These are phyloP conservation scores for Clarireedia monteithiana DNA, from an alignment of 2,329 filamentous ascomycete species.

Conservation along the genomic window DNA sequence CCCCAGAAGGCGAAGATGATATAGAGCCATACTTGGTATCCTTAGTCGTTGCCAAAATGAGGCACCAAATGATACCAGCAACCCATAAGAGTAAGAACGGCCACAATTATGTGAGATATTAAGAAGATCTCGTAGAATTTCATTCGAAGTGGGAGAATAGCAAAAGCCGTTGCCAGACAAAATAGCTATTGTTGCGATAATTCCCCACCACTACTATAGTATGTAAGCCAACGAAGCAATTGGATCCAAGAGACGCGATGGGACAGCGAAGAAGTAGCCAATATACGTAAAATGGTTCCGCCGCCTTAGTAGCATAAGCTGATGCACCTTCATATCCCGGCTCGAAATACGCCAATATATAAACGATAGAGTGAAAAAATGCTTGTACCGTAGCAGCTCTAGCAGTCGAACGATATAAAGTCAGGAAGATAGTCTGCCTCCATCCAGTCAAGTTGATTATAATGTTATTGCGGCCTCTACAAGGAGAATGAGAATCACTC, in stretches of 20 bases:
- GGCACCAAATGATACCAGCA: conserved; percentile 30
- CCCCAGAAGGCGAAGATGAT: conserved; percentile 35
- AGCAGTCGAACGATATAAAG: conserved; percentile 42
- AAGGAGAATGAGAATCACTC: not conserved
- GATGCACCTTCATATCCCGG: not conserved
- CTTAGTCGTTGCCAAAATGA: conserved; percentile 30
- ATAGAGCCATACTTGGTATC: conserved; percentile 31
- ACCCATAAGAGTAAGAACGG: conserved; percentile 10
- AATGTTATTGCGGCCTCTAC: conserved; percentile 11
- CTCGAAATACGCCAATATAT: conserved; percentile 30
- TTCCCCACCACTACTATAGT: conserved; percentile 29
- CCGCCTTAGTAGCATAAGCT: not conserved
- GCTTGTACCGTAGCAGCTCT: conserved; percentile 37
- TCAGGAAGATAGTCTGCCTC: conserved; percentile 39
- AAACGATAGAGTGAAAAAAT: conserved; percentile 37
- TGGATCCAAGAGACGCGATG: too few relatives aligned
- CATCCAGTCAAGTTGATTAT: conserved; percentile 27
- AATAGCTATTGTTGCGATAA: conserved; percentile 33
- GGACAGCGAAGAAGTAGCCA: not conserved
- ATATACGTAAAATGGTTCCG: not conserved
- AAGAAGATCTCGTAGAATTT: conserved; percentile 16
- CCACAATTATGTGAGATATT: conserved; percentile 11
- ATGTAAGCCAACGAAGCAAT: not conserved
- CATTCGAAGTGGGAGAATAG: conserved; percentile 32
- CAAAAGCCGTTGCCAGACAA: conserved; percentile 18